phyloP scores from a whole-genome alignment of 106 monocot species.

The Acorus calamus region DNA sequence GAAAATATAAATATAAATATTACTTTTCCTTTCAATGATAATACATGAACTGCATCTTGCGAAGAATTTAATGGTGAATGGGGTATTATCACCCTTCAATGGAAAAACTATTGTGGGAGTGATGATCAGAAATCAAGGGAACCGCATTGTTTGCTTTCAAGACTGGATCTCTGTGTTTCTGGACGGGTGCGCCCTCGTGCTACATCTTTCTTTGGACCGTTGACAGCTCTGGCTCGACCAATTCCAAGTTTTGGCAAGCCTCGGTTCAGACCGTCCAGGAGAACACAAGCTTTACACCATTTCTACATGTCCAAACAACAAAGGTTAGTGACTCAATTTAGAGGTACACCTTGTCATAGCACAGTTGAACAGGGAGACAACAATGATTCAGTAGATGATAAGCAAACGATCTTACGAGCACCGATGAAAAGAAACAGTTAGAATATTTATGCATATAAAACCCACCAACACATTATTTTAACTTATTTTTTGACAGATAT shows the following conservation, averaged over 20 bases:
- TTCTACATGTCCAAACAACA: constrained; percentile 35
- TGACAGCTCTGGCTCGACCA: constrained; percentile 39
- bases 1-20: too few species aligned
- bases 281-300: constrained; percentile 89
- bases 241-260: constrained; percentile 94
- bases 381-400: not conserved
- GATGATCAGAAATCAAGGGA: constrained; percentile 44
- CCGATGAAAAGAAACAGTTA: too few species aligned
- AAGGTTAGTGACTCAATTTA: too few species aligned
- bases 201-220: constrained; percentile 9
- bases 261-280: constrained; percentile 89
- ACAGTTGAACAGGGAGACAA: not conserved
- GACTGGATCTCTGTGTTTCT: constrained; percentile 12
- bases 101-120: too few species aligned
- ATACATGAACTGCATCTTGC: too few species aligned
- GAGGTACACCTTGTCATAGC: not conserved
- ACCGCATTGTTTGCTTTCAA: constrained; percentile 44
- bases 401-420: too few species aligned
- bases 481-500: too few species aligned
- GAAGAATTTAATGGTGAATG: too few species aligned
- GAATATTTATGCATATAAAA: too few species aligned
- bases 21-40: too few species aligned
- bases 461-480: too few species aligned
- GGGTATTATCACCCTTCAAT: too few species aligned
- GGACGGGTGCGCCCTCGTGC: not conserved